Evolutionary conservation across 441 rosid species (phyloP), one percentile per base, ranked within the genome.

Genomic region (Theobroma grandiflorum): DNA sequence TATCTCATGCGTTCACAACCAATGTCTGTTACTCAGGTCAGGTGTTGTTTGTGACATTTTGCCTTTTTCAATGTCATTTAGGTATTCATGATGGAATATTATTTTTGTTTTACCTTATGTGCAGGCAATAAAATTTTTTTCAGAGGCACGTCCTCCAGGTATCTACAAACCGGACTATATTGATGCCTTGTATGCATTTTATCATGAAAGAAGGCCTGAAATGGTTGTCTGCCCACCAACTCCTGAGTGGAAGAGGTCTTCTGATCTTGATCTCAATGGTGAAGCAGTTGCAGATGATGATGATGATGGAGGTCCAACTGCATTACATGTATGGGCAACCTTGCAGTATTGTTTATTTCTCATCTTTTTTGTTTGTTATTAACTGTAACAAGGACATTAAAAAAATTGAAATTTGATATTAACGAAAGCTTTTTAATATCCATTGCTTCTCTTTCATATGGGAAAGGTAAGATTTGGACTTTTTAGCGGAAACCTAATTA

Each of bases 171-270:
- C 95, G 1, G 98, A 96, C 42, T 97, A 97, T 76, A 91, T 97
- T 69, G 94, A 93, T 80, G 92, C 94, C 68, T 82, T 97, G 59
- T 96, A 95, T 70, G 74, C 88, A 47, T 94, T 91, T 88, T 97
- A 97, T 89, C 99, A 97, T 58, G 99, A 97, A 84, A 92, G 86
- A 82, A 96, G 87, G 87, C 97, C 98, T 69, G 95, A 91, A 38
- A 87, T 77, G 85, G 85, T 92, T 72, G 75, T 79, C 76, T 97
- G 95, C 82, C 99, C 99, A 20, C 68, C 90, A 81, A 94, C 95
- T 82, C 99, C 99, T 20, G 99, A 97, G 82, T 97, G 99, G 99
- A 97, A 97, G 84, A 89, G 94, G 78, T 90, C 97, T 82, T 89
- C 95, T 42, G 99, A 91, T 75, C 91, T 97, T 67, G 99, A 97